Evolutionary conservation across 331 rosid species (phyloP), one percentile per base, ranked within the genome.

Genomic region (Stylosanthes scabra): DNA sequence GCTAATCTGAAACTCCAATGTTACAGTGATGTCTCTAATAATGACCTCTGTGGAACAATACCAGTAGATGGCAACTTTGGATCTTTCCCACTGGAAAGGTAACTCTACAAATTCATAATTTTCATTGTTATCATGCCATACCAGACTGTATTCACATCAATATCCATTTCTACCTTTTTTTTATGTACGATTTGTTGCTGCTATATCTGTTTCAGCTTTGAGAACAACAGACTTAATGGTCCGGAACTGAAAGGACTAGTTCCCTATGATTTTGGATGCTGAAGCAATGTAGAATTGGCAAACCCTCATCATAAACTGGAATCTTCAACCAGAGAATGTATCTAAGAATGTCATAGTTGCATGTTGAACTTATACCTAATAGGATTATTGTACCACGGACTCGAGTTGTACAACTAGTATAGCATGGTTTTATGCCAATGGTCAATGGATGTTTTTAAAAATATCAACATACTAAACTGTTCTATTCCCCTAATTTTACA

Each of bases 51-150:
- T 28, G 99, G 99, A 83, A 94, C 97, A 72, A 84, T 91, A 74
- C 99, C 99, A 11, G 88, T 90, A 34, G 93, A 94, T 78, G 99
- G 99, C 10, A 93, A 95, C 63, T 94, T 91, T 27, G 65, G 89
- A 11, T 80, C 92, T 74, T 91, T 94, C 78, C 85, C 97, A 27
- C 68, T 84, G 82, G 89, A 85, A 83, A 88, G 99, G 99, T 88
- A 81, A 63, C 20, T 3, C 16, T 63, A 39, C 11, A 7, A 5
- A 4, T 52, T 15, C 67, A 5, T 31, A 52, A 52, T 52, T 52
- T 3, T 6, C 27, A 10, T 65, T 51, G 41, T 56, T 37, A 70
- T 9, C 0, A 34, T 34, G 39, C 6, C 39, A 34, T 34, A 6
- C 4, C 6, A 6, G 6, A 34, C 39, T 34, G 39, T 3, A 34